phyloP scores from a whole-genome alignment of 1,284 basidiomycete species.

The Jaminaea rosea region DNA sequence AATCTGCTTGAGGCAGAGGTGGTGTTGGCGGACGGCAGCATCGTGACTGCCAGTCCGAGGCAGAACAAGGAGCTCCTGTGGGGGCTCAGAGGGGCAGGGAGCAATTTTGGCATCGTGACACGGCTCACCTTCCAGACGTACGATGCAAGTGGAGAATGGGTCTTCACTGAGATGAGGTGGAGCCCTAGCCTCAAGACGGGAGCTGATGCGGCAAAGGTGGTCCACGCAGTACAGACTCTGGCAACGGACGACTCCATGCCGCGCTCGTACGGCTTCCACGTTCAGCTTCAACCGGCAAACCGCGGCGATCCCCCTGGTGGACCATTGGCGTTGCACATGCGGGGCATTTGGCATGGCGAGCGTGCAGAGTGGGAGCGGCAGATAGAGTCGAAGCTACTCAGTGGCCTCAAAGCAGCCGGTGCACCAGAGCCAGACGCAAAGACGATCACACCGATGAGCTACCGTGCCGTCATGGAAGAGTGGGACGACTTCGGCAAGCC shows the following conservation, averaged over 20 bases:
- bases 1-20: constrained; percentile 41
- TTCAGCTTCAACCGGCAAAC: constrained; percentile 19
- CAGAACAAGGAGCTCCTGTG: constrained; percentile 28
- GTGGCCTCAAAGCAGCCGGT: constrained; percentile 9
- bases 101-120: constrained; percentile 46
- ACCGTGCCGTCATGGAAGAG: constrained; percentile 24
- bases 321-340: constrained; percentile 14
- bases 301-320: constrained; percentile 6
- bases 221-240: constrained; percentile 25
- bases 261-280: constrained; percentile 25
- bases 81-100: constrained; percentile 44
- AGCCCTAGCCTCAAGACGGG: constrained; percentile 14
- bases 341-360: constrained; percentile 25
- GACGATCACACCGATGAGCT: constrained; percentile 10
- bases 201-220: constrained; percentile 7
- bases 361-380: not conserved
- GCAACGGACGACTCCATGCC: constrained; percentile 3
- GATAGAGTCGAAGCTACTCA: constrained; percentile 6
- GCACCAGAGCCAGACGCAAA: constrained; percentile 15
- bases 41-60: constrained; percentile 26
- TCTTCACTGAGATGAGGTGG: constrained; percentile 30
- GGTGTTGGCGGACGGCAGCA: constrained; percentile 45
- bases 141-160: constrained; percentile 24
- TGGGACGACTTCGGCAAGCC: constrained; percentile 39
- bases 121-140: constrained; percentile 25